Percentiles rank a stretch among this genome's conserved stretches.
phyloP scores from a whole-genome alignment of 495 filamentous ascomycete species.

The Thozetella sp. region DNA sequence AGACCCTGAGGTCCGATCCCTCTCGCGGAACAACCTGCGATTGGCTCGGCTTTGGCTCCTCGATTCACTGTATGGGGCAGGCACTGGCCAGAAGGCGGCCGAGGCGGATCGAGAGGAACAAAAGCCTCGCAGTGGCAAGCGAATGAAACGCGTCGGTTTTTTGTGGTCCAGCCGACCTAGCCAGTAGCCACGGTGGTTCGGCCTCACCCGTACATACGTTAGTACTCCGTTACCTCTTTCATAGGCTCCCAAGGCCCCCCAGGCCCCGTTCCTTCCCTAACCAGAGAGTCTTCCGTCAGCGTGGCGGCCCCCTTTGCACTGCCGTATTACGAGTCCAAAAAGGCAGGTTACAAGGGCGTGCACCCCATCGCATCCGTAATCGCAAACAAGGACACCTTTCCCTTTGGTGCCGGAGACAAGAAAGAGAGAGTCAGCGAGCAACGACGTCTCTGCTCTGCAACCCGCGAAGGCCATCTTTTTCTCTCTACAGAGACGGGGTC shows the following conservation, averaged over 20 bases:
- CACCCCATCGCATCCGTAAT: not conserved
- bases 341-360: not conserved
- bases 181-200: too few species aligned
- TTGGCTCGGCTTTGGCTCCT: not conserved
- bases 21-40: not conserved
- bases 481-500: not conserved
- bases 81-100: too few species aligned
- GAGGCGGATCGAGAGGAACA: not conserved
- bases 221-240: too few species aligned
- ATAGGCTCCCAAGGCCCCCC: too few species aligned
- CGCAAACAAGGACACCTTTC: not conserved
- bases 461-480: too few species aligned
- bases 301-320: not conserved
- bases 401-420: not conserved
- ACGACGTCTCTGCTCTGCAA: too few species aligned
- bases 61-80: not conserved
- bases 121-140: not conserved
- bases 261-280: not conserved
- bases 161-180: too few species aligned
- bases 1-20: not conserved
- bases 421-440: too few species aligned
- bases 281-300: not conserved
- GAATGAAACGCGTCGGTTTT: not conserved
- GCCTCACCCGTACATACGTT: too few species aligned
- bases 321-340: slow-evolving; percentile 4